A percentile compares a stretch with the other conserved stretches of the same genome.
phyloP scores from a whole-genome alignment of 2,329 filamentous ascomycete genomes.

The Aspergillus phoenicis region DNA sequence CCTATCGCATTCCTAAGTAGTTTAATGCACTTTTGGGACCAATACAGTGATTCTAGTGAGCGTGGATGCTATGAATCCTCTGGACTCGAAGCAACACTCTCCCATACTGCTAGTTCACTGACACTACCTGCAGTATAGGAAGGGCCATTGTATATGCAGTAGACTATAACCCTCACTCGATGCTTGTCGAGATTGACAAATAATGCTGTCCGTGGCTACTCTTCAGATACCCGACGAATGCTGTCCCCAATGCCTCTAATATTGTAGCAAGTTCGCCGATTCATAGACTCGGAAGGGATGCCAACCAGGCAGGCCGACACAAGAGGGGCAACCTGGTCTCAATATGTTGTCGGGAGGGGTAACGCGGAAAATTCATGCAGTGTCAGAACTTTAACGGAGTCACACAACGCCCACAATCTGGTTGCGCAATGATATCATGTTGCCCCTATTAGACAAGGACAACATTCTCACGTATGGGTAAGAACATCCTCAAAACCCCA shows the following conservation, averaged over 20 bases:
- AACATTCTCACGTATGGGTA: neutral
- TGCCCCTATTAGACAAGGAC: neutral
- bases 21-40: too few relatives aligned
- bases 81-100: too few relatives aligned
- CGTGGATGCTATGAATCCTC: too few relatives aligned
- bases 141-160: too few relatives aligned
- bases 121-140: too few relatives aligned
- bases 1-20: neutral
- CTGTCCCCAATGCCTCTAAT: neutral
- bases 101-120: too few relatives aligned
- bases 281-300: neutral
- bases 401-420: neutral
- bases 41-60: too few relatives aligned
- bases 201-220: neutral
- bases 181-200: too few relatives aligned
- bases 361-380: slow-evolving; percentile 7
- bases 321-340: neutral
- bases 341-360: neutral
- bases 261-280: neutral
- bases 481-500: neutral
- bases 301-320: neutral
- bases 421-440: slow-evolving; percentile 8
- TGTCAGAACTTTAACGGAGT: slow-evolving; percentile 17
- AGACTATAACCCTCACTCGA: too few relatives aligned
- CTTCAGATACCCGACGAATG: neutral